Percentiles rank a stretch among this genome's conserved stretches.
phyloP scores from a whole-genome alignment of 2,329 filamentous ascomycete genomes.

The Nemania sp. region DNA sequence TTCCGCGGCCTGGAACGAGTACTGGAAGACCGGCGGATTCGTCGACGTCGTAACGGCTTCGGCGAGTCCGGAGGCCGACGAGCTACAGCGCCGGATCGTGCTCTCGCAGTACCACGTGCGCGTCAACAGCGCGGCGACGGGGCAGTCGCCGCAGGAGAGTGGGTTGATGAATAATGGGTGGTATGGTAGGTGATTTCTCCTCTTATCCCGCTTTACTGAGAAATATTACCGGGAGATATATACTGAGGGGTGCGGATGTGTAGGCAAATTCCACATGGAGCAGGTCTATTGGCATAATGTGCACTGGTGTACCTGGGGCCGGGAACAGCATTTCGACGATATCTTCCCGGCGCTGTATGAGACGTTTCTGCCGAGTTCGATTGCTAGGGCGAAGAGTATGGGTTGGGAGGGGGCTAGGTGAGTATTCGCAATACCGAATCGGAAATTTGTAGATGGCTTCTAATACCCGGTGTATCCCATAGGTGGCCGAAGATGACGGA shows the following conservation, averaged over 20 bases:
- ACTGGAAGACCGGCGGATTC: slow-evolving; percentile 47
- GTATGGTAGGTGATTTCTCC: slow-evolving; percentile 43
- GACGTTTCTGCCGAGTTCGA: slow-evolving; percentile 38
- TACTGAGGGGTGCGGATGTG: slow-evolving; percentile 6
- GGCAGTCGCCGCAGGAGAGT: slow-evolving; percentile 47
- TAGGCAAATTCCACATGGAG: slow-evolving; percentile 48
- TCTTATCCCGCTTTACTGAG: too few relatives aligned
- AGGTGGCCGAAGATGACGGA: slow-evolving; percentile 56
- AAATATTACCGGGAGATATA: too few relatives aligned
- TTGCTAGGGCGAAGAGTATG: slow-evolving; percentile 37
- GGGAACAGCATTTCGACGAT: slow-evolving; percentile 41
- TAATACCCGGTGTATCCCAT: neutral
- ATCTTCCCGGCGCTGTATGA: slow-evolving; percentile 45
- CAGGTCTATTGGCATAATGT: slow-evolving; percentile 49
- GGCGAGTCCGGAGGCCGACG: slow-evolving; percentile 42
- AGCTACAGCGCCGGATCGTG: slow-evolving; percentile 49
- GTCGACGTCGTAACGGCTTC: slow-evolving; percentile 46
- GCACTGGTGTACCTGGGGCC: slow-evolving; percentile 47
- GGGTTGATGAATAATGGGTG: slow-evolving; percentile 52
- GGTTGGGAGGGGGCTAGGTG: slow-evolving; percentile 42
- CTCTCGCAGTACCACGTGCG: slow-evolving; percentile 49
- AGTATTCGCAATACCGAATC: neutral
- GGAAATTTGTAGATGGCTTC: neutral
- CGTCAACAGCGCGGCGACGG: slow-evolving; percentile 45
- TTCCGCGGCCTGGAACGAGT: slow-evolving; percentile 38